These are phyloP conservation scores for Simplicillium sp. DNA, from an alignment of 2,329 filamentous ascomycete genomes.

Conservation along the genomic window DNA sequence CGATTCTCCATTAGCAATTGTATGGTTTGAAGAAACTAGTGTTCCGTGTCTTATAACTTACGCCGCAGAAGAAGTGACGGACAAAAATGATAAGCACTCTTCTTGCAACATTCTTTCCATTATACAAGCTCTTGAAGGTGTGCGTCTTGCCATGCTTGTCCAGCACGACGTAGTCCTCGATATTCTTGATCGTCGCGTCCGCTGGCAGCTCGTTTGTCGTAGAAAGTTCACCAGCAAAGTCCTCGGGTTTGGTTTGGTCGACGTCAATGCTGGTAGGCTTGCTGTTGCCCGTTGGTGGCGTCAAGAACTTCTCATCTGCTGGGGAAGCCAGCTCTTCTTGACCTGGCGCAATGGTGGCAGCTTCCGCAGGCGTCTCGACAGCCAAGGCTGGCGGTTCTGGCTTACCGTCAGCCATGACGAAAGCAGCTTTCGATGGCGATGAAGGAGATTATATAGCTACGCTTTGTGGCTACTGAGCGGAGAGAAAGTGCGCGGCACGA, in stretches of 20 bases:
- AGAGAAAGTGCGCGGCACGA: no score
- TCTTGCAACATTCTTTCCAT: slow-evolving; percentile 39
- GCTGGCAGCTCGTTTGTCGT: slow-evolving; percentile 48
- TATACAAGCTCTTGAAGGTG: slow-evolving; percentile 55
- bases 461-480: no score
- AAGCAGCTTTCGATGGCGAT: no score
- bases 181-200: slow-evolving; percentile 33
- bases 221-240: slow-evolving; percentile 47
- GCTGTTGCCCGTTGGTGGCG: no score
- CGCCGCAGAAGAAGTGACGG: slow-evolving; percentile 73
- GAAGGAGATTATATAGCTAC: no score
- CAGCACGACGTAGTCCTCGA: slow-evolving; percentile 48
- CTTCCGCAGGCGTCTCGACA: no score
- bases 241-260: slow-evolving; percentile 30
- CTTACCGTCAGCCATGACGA: no score
- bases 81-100: slow-evolving; percentile 64
- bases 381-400: no score
- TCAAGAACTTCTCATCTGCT: no score
- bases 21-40: neutral
- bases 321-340: no score
- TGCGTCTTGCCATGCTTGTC: slow-evolving; percentile 50
- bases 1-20: no score
- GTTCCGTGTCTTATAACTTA: slow-evolving; percentile 30
- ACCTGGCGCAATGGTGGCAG: no score
- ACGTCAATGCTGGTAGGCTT: slow-evolving; percentile 17